phyloP scores from a whole-genome alignment of 257 asterid genomes.

The Ilex asprella region DNA sequence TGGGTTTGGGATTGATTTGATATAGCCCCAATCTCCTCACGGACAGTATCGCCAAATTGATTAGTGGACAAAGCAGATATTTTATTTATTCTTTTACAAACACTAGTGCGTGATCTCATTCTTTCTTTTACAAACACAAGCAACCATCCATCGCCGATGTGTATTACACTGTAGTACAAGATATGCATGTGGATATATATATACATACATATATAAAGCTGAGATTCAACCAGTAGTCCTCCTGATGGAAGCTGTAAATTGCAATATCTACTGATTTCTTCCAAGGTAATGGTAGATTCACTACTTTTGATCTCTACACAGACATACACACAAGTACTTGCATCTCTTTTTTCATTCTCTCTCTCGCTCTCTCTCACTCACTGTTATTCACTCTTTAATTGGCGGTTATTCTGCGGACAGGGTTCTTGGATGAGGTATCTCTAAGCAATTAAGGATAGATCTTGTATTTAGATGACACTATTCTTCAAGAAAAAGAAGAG shows the following conservation, averaged over 20 bases:
- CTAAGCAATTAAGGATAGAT: conserved; percentile 10
- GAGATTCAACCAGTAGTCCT: no score
- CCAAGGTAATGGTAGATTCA: no score
- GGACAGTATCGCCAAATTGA: not conserved
- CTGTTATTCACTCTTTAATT: not conserved
- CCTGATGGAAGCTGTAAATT: no score
- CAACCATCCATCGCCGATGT: not conserved
- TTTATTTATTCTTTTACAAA: conserved; percentile 6
- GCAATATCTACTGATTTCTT: no score
- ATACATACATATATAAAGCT: no score
- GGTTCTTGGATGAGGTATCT: not conserved
- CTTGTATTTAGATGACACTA: conserved; percentile 22
- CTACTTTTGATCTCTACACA: no score
- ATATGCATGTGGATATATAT: not conserved
- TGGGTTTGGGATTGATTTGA: conserved; percentile 19
- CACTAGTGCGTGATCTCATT: conserved; percentile 11
- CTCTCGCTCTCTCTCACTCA: not conserved
- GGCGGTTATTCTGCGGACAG: no score
- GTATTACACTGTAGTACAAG: not conserved
- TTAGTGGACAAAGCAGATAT: not conserved
- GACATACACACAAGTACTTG: no score
- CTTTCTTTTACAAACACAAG: not conserved
- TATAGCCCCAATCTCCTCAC: not conserved
- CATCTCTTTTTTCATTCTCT: no score
- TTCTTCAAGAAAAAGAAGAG: conserved; percentile 26